Evolutionary conservation across 108 stramenopile species (phyloP), one percentile per base, ranked within the genome.

Genomic region (Cyclotella cryptica): DNA sequence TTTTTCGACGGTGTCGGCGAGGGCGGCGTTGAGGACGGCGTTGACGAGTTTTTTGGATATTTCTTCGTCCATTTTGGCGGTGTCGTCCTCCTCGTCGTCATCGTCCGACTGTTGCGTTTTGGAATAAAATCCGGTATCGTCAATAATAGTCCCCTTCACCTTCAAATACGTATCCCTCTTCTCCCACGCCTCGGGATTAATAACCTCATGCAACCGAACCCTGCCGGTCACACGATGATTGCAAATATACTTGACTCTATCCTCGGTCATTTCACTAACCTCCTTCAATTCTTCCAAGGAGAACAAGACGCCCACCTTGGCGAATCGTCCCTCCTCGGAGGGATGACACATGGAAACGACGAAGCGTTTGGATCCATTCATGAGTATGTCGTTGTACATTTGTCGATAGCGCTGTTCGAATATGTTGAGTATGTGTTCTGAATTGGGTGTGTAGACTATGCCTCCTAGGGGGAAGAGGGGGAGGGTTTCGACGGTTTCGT

Each of bases 381-480:
- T 90, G 21, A 95, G 69, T 55, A 95, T 95, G 76, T 95, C 94
- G 28, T 85, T 89, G 85, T 95, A 95, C 94, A 95, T 95, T 78
- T 92, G 86, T 35, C 94, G 88, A 74, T 95, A 95, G 13, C 94
- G 89, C n/a, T 92, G 94, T 75, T 95, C 94, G 68, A 95, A 95
- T 66, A 95, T 95, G 67, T 95, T 95, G 47, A 95, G 79, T 8
- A 95, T 84, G 69, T 95, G 92, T 74, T 92, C 89, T n/a, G 87
- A 86, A 71, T 93, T 92, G 62, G 94, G 94, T 24, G 90, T 93
- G 88, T 95, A 95, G 30, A 93, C 94, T 17, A 95, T 80, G 19
- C 88, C 87, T 6, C 94, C 94, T 18, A 95, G 88, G 11, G 94
- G 94, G 78, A 95, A 95, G 44, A 95, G 74, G 11, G 94, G 94